Conservation (phyloP, 2,329 filamentous ascomycete genomes). For the Colletotrichum zoysiae region DNA sequence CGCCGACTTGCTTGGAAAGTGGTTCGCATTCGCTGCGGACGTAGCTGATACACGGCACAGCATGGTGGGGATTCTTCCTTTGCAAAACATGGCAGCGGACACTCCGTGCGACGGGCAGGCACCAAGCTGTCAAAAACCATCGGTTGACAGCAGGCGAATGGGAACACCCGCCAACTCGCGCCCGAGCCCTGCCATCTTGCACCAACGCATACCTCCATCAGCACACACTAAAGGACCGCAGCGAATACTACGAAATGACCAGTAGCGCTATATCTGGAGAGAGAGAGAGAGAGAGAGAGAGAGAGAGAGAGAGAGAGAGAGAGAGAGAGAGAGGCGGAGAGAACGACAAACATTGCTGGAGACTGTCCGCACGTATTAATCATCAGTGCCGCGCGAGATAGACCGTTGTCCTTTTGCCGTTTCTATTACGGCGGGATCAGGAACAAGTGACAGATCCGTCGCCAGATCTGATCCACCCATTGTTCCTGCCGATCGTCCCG, state of each 20-base stretch:
- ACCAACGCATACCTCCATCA: background rate
- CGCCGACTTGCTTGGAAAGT: background rate
- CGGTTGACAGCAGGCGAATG: background rate
- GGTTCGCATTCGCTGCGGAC: background rate
- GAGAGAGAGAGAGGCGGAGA: no score
- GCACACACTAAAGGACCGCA: background rate
- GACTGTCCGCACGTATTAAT: background rate
- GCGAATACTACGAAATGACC: background rate
- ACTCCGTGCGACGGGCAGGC: background rate
- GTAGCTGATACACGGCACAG: background rate
- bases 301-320: no score
- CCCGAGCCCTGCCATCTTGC: background rate
- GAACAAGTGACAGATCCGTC: conserved; percentile 10
- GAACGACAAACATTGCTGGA: background rate
- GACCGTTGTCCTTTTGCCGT: background rate
- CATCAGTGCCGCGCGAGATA: background rate
- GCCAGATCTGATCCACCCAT: conserved; percentile 13
- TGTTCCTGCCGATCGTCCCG: conserved; percentile 23
- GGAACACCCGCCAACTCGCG: background rate
- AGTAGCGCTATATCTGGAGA: background rate
- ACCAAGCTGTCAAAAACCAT: background rate
- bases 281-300: no score
- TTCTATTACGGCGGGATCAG: background rate
- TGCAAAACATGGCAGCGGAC: background rate
- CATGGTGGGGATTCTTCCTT: background rate